Evolutionary conservation across 139 green algal genomes (phyloP).

Genomic region (Haematococcus lacustris): DNA sequence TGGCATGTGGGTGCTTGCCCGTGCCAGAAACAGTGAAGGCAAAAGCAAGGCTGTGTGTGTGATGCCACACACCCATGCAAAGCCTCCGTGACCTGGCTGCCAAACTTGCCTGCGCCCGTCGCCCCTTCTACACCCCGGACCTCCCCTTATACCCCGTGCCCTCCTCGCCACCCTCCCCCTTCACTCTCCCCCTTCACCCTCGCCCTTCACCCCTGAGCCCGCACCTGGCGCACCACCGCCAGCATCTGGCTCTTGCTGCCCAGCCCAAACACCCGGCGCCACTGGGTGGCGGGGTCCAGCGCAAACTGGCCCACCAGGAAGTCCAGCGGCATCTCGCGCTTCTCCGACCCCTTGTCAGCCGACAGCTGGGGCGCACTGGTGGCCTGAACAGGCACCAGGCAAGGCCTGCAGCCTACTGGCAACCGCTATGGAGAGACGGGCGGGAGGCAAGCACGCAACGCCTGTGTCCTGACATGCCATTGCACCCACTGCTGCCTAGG

Average conservation of each 20-base stretch:
- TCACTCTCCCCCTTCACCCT: too few relatives aligned
- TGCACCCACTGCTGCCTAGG: background rate
- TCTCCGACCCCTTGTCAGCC: conserved; percentile 21
- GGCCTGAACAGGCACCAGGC: background rate
- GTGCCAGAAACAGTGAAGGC: too few relatives aligned
- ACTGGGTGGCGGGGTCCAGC: conserved; percentile 39
- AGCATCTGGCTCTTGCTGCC: conserved; percentile 69
- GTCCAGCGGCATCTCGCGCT: conserved; percentile 47
- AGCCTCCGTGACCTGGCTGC: too few relatives aligned
- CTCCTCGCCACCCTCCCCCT: too few relatives aligned
- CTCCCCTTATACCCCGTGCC: too few relatives aligned
- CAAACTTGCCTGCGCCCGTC: too few relatives aligned
- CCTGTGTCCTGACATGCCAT: background rate
- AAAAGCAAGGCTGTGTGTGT: too few relatives aligned
- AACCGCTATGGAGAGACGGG: background rate
- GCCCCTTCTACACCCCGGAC: too few relatives aligned
- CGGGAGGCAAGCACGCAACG: background rate
- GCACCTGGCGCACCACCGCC: conserved; percentile 58
- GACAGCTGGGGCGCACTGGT: conserved; percentile 36
- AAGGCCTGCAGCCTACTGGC: background rate
- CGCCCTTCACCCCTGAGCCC: too few relatives aligned
- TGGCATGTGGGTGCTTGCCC: too few relatives aligned
- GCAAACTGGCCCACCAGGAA: conserved; percentile 54
- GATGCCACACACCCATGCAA: too few relatives aligned
- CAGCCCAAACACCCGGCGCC: conserved; percentile 45